A percentile compares a stretch with the other conserved stretches of the same genome.
phyloP scores from a whole-genome alignment of 2,329 filamentous ascomycete genomes.

The Ceratocystis papillata region DNA sequence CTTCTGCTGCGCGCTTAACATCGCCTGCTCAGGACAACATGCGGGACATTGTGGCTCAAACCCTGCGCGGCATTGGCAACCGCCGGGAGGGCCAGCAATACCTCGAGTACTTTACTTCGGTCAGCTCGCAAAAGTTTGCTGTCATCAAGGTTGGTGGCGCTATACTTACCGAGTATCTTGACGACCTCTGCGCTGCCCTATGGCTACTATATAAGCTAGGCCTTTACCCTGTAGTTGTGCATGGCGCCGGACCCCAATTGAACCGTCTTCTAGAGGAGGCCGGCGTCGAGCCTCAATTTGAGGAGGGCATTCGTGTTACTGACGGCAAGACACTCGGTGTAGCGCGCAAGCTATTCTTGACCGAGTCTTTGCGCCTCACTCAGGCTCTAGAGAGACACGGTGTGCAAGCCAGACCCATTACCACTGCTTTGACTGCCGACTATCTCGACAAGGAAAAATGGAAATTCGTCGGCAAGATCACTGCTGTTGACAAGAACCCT shows the following conservation, averaged over 20 bases:
- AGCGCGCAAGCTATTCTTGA: slow-evolving; percentile 82
- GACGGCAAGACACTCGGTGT: slow-evolving; percentile 89
- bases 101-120: slow-evolving; percentile 91
- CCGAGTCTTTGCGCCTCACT: slow-evolving; percentile 88
- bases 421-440: slow-evolving; percentile 82
- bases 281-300: slow-evolving; percentile 87
- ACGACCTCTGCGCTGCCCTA: slow-evolving; percentile 79
- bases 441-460: slow-evolving; percentile 96
- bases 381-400: slow-evolving; percentile 83
- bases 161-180: slow-evolving; percentile 86
- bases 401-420: slow-evolving; percentile 79
- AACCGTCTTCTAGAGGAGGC: slow-evolving; percentile 84
- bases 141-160: slow-evolving; percentile 97
- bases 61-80: slow-evolving; percentile 89
- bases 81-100: slow-evolving; percentile 97
- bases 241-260: slow-evolving; percentile 88
- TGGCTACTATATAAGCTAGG: slow-evolving; percentile 91
- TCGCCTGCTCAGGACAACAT: slow-evolving; percentile 28
- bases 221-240: slow-evolving; percentile 88
- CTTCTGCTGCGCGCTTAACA: slow-evolving; percentile 15
- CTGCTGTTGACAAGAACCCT: slow-evolving; percentile 75
- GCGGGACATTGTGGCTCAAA: slow-evolving; percentile 35
- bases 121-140: slow-evolving; percentile 92
- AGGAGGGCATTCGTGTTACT: slow-evolving; percentile 91
- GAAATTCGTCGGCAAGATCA: slow-evolving; percentile 91